phyloP scores from a whole-genome alignment of 1,284 basidiomycete genomes.

The Pseudozyma sp. region DNA sequence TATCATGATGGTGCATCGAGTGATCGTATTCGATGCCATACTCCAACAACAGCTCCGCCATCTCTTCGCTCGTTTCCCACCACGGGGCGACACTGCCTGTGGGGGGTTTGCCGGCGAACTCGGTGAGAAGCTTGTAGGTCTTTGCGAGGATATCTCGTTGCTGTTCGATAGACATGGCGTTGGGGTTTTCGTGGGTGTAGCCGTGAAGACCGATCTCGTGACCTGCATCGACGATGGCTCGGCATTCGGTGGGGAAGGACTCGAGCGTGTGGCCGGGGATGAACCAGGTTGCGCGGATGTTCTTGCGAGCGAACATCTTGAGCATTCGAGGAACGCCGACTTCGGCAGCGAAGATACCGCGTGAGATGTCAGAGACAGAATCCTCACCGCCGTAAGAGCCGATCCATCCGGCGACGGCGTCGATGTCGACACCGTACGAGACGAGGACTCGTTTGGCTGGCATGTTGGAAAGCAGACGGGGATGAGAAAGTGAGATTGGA shows the following conservation, averaged over 20 bases:
- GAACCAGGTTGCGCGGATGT: conserved; percentile 76
- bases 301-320: conserved; percentile 74
- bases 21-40: conserved; percentile 81
- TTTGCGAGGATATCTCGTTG: conserved; percentile 79
- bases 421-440: conserved; percentile 37
- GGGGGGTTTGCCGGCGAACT: conserved; percentile 77
- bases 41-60: conserved; percentile 77
- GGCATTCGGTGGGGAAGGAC: conserved; percentile 77
- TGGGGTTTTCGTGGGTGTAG: conserved; percentile 69
- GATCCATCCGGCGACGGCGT: conserved; percentile 70
- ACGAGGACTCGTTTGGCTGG: conserved; percentile 27
- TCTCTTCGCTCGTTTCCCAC: conserved; percentile 82
- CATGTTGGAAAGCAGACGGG: conserved; percentile 4
- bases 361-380: conserved; percentile 76
- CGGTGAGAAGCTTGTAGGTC: conserved; percentile 77
- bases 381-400: conserved; percentile 79
- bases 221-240: conserved; percentile 76
- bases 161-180: conserved; percentile 75
- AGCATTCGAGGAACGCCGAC: conserved; percentile 72
- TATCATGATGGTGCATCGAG: conserved; percentile 70
- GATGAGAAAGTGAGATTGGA: not conserved
- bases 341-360: conserved; percentile 81
- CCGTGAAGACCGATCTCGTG: conserved; percentile 73
- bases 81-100: conserved; percentile 79
- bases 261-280: conserved; percentile 76